phyloP scores from a whole-genome alignment of 2,329 filamentous ascomycete genomes.

The Aspergillus tamarii region DNA sequence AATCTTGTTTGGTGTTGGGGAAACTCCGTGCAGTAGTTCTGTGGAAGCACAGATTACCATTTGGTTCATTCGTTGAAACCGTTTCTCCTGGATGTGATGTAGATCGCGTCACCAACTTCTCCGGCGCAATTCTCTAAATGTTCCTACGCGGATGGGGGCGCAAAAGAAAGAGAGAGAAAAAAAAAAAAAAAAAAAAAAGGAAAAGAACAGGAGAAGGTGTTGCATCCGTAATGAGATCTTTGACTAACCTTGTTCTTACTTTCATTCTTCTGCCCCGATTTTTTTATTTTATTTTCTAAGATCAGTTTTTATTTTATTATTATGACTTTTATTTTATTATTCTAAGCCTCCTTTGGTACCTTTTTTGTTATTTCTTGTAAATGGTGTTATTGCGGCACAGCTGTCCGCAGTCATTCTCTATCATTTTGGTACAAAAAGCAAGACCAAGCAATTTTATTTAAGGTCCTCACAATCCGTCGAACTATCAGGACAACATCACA shows the following conservation, averaged over 20 bases:
- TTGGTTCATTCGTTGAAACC: slow-evolving; percentile 21
- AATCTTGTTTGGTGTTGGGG: slow-evolving; percentile 29
- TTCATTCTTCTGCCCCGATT: slow-evolving; percentile 10
- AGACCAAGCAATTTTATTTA: slow-evolving; percentile 24
- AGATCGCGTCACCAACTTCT: slow-evolving; percentile 28
- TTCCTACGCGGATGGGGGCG: slow-evolving; percentile 12
- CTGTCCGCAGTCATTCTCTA: slow-evolving; percentile 24
- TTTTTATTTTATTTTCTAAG: slow-evolving; percentile 9
- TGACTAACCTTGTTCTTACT: slow-evolving; percentile 23
- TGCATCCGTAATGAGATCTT: slow-evolving; percentile 22
- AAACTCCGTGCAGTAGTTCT: slow-evolving; percentile 21
- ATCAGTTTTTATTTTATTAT: slow-evolving; percentile 14
- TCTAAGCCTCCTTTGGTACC: background rate
- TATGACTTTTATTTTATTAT: slow-evolving; percentile 11
- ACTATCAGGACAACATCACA: slow-evolving; percentile 19
- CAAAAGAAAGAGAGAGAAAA: slow-evolving; percentile 17
- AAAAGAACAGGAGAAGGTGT: slow-evolving; percentile 11
- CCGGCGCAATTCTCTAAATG: slow-evolving; percentile 14
- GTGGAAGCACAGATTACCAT: slow-evolving; percentile 15
- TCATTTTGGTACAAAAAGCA: slow-evolving; percentile 19
- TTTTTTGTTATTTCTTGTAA: slow-evolving; percentile 18
- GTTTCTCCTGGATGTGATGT: slow-evolving; percentile 24
- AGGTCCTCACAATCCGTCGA: slow-evolving; percentile 23
- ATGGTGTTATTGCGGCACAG: slow-evolving; percentile 27
- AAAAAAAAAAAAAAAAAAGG: slow-evolving; percentile 16